phyloP scores from a whole-genome alignment of 108 stramenopile genomes.

The Conticribra guillardii region DNA sequence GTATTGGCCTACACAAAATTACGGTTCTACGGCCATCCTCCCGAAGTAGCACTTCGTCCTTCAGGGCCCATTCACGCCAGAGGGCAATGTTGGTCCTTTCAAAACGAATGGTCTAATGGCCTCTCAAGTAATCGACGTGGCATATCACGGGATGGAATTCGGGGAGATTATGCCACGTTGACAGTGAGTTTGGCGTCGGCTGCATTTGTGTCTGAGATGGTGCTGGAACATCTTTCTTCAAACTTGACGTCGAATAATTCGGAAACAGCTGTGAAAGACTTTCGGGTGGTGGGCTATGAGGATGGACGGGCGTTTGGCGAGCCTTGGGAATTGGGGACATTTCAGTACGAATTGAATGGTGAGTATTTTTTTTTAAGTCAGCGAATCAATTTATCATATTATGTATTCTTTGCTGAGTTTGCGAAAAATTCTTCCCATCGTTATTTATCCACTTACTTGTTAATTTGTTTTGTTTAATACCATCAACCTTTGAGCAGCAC shows the following conservation, averaged over 20 bases:
- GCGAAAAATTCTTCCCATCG: too few relatives aligned
- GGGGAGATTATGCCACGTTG: slow-evolving; percentile 70
- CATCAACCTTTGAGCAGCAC: slow-evolving; percentile 9
- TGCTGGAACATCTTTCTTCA: slow-evolving; percentile 69
- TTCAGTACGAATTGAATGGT: slow-evolving; percentile 42
- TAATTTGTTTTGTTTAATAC: too few relatives aligned
- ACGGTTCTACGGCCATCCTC: slow-evolving; percentile 81
- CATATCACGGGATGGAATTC: slow-evolving; percentile 33
- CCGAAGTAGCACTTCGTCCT: slow-evolving; percentile 77
- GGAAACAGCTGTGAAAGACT: slow-evolving; percentile 51
- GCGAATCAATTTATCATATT: neutral
- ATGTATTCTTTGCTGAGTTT: slow-evolving; percentile 10
- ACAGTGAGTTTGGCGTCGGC: slow-evolving; percentile 58
- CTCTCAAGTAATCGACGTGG: slow-evolving; percentile 6
- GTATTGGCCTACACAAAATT: slow-evolving; percentile 55
- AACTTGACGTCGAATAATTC: slow-evolving; percentile 33
- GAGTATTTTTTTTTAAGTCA: slow-evolving; percentile 3
- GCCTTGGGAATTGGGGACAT: slow-evolving; percentile 63
- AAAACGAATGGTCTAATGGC: slow-evolving; percentile 29
- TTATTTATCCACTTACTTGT: too few relatives aligned
- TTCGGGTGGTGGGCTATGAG: slow-evolving; percentile 73
- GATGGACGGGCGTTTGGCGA: slow-evolving; percentile 58
- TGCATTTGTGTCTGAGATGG: slow-evolving; percentile 53
- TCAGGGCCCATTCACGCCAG: slow-evolving; percentile 59
- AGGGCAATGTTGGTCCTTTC: slow-evolving; percentile 88